Base-by-base conservation (phyloP, 2,329 filamentous ascomycete genomes). In the Chaetomium strumarium region DNA sequence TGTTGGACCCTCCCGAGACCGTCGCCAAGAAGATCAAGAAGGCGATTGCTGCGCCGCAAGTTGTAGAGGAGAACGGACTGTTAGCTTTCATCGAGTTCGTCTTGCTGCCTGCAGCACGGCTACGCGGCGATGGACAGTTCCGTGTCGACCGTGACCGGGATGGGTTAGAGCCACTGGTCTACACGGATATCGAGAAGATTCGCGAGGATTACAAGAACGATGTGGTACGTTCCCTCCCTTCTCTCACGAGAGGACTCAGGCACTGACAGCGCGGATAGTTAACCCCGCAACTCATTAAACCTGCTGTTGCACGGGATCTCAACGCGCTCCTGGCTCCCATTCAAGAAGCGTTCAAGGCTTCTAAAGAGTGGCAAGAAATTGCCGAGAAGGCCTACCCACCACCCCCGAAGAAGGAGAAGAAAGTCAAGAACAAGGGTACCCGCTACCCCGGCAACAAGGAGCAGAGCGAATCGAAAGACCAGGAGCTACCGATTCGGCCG, bases 1-100 rank as follows among this genome's bases (percentile, higher is more conserved):
- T 97, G n/a, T 80, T 97, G 16, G 93, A 97, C 65, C 60, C 79
- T 0, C 74, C 86, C 0, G 89, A 95, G 0, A 71, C 74, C 2
- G 86, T 97, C 13, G 75, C 78, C 61, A 90, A 86, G 75, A 96
- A 96, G 76, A 76, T 95, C 49, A 84, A 84, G 66, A 96, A 96
- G 70, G 90, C 92, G 0, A 81, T 86, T 57, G 88, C 87, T 19
- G 80, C 82, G 14, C 90, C 90, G 31, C 83, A 83, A 64, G 77
- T 86, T 24, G 77, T 88, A 5, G 89, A 95, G 62, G 87, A 85
- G 30, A 97, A 97, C 66, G 93, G 92, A 17, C 75, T 97, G 12
- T 73, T 97, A 47, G 83, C 86, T 2, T 91, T 97, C 57, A 84
- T 93, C 17, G 88, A 97, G 69, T 89, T 83, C 65, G 89, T 96